phyloP scores from a whole-genome alignment of 202 grass and related monocot genomes.

The Sporobolus alterniflorus region DNA sequence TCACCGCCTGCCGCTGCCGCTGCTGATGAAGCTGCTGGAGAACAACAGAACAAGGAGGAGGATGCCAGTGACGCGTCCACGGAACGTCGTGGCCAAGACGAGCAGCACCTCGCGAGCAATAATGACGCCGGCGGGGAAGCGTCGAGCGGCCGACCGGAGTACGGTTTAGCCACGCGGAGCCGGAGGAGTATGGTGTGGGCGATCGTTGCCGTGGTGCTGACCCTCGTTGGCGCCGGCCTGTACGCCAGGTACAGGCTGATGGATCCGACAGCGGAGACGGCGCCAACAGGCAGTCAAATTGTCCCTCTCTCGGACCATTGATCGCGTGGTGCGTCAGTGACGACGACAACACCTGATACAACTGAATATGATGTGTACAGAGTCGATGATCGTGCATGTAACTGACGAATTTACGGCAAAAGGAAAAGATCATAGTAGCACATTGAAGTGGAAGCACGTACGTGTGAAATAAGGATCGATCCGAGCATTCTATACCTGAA shows the following conservation, averaged over 20 bases:
- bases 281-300: neutral
- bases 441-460: neutral
- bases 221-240: constrained; percentile 29
- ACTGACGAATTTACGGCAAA: neutral
- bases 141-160: neutral
- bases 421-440: neutral
- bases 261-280: constrained; percentile 9
- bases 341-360: neutral
- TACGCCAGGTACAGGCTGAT: constrained; percentile 35
- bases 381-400: neutral
- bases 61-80: neutral
- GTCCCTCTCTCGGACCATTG: constrained; percentile 4
- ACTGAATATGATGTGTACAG: neutral
- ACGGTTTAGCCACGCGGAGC: neutral
- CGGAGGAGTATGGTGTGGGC: constrained; percentile 16
- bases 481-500: neutral
- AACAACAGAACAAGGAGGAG: neutral
- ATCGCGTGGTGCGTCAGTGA: neutral
- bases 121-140: neutral
- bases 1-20: neutral
- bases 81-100: neutral
- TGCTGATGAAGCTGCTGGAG: neutral
- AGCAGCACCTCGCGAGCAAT: neutral
- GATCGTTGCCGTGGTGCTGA: constrained; percentile 26
- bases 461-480: neutral